Base-by-base conservation (phyloP, 192 early-diverging fungal genomes). In the Backusella parvicylindrica region DNA sequence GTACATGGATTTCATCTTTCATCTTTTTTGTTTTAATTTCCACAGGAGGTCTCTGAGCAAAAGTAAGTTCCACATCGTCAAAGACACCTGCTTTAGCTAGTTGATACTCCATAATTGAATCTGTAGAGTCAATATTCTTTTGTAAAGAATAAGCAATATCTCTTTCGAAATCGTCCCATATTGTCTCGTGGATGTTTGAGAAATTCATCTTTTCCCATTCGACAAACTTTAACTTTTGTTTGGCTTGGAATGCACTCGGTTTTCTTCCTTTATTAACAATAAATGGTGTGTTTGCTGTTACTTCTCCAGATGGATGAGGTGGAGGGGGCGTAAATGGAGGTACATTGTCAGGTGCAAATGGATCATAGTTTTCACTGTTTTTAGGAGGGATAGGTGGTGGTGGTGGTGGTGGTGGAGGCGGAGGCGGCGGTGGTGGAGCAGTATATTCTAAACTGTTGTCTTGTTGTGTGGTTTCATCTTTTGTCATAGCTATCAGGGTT, bases 151-250 rank as follows among this genome's bases (percentile, higher is more conserved):
- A 31, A 11, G 38, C 37, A 18, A 70, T 47, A 31, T 73, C 63
- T 41, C 38, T 53, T 31, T 73, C 72, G 12, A 63, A 73, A 41
- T 73, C 56, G 11, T 37, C 36, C 93, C 93, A 94, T 23, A 94
- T 73, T 5, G 91, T 92, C 31, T 84, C 78, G 65, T 87, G 87
- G 23, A 94, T 86, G 38, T 80, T 73, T 49, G 87, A 83, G 67
- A 89, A 84, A 73, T 87, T 89, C 56, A 94, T 82, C 79, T 94
- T 94, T 67, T 94, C 93, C 93, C 93, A 94, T 77, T 93, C 91
- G 50, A 94, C 73, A 23, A 87, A 85, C 77, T 93, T 93, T 21
- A 93, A 81, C 70, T 92, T 94, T 64, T 91, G 88, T 73, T 89
- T 91, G 12, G 93, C 85, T 76, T 81, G 79, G 33, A 77, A 81